Evolutionary conservation across 2,329 filamentous ascomycete genomes (phyloP).

Genomic region (Diaporthe caulivora): DNA sequence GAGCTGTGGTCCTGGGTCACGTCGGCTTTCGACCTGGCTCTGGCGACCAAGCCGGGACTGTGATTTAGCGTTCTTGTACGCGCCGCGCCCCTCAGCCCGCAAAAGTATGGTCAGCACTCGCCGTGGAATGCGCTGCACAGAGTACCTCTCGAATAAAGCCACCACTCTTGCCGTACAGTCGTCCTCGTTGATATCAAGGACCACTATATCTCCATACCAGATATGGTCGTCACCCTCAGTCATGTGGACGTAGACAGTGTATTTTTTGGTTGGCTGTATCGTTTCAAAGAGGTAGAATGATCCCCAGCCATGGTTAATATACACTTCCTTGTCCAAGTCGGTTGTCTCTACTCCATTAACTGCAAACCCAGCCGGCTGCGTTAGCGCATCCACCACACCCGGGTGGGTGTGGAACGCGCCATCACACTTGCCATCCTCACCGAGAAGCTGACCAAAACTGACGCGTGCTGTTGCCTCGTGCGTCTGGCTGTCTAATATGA

Average conservation of each 20-base stretch:
- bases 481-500: conserved; percentile 62
- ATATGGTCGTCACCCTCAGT: conserved; percentile 64
- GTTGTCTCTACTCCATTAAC: conserved; percentile 69
- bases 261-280: conserved; percentile 58
- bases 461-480: conserved; percentile 57
- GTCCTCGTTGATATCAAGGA: conserved; percentile 58
- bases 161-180: conserved; percentile 55
- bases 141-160: conserved; percentile 66
- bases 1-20: not conserved
- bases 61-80: not conserved
- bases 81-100: not conserved
- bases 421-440: conserved; percentile 51
- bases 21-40: not conserved
- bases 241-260: conserved; percentile 70
- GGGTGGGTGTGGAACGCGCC: conserved; percentile 65
- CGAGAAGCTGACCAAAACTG: conserved; percentile 46
- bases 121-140: conserved; percentile 59
- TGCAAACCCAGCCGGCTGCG: conserved; percentile 71
- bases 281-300: conserved; percentile 63
- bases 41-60: not conserved
- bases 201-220: conserved; percentile 65
- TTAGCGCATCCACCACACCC: conserved; percentile 69
- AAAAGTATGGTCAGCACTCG: not conserved
- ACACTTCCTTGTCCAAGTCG: conserved; percentile 65
- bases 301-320: conserved; percentile 71